Percentiles rank a stretch among this genome's conserved stretches.
These are phyloP conservation scores for Fusarium sp. DNA, from an alignment of 2,329 filamentous ascomycete genomes.

Conservation along the genomic window DNA sequence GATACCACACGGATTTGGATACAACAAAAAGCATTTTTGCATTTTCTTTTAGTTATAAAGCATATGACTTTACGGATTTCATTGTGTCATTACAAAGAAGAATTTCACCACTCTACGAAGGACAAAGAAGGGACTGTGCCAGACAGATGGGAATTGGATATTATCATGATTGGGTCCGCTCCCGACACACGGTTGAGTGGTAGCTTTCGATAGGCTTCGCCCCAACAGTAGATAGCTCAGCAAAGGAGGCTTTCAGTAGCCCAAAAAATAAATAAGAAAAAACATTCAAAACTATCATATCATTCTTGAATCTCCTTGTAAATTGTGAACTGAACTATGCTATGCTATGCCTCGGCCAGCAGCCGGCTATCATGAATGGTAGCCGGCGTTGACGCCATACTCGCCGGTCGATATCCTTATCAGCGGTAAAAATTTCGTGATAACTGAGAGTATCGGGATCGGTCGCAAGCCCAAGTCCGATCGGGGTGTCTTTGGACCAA, in stretches of 20 bases:
- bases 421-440: constrained; percentile 31
- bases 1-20: constrained; percentile 45
- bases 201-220: constrained; percentile 14
- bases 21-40: constrained; percentile 30
- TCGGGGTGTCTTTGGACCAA: constrained; percentile 24
- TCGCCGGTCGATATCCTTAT: constrained; percentile 28
- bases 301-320: not conserved
- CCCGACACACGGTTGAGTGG: constrained; percentile 40
- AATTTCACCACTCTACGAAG: constrained; percentile 36
- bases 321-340: constrained; percentile 1
- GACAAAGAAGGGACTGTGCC: constrained; percentile 29
- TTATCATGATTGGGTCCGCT: constrained; percentile 33
- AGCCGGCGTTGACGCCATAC: constrained; percentile 21
- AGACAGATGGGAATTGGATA: constrained; percentile 27
- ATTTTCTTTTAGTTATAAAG: constrained; percentile 21
- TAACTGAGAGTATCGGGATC: constrained; percentile 26
- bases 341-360: constrained; percentile 16
- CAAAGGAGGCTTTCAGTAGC: constrained; percentile 20
- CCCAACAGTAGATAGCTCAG: constrained; percentile 38
- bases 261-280: constrained; percentile 28
- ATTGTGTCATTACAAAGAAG: constrained; percentile 31
- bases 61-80: constrained; percentile 21
- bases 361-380: constrained; percentile 14
- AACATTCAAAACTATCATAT: constrained; percentile 31
- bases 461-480: constrained; percentile 29